Evolutionary conservation across 306 rosid species (phyloP), one percentile per base, ranked within the genome.

Genomic region (Erythrophleum fordii): DNA sequence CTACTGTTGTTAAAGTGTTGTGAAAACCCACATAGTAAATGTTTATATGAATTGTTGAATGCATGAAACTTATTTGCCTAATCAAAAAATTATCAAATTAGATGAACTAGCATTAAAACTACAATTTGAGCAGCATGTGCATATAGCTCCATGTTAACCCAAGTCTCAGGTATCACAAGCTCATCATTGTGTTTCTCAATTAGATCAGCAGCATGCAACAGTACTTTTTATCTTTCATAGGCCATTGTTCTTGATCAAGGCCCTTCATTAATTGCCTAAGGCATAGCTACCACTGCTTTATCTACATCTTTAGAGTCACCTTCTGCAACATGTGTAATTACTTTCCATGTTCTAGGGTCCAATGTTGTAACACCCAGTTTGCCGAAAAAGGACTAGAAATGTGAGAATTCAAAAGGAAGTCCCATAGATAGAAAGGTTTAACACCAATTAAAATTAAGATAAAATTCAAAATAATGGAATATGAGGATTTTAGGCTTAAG

Each of bases 231-330:
- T 76, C 97, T 86, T 82, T 92, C 97, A 88, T 94, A 94, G 46
- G 97, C 97, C 69, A 97, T 55, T 91, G 91, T 83, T 86, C 39
- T 94, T 56, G 97, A 94, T 97, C 98, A 94, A 41, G 98, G 97
- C 17, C 95, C 98, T 60, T 86, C 86, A 79, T 92, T 97, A 37
- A 94, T 92, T 48, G 98, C 98, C 80, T 80, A 89, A 13, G 97
- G 89, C 0, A 97, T 97, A 71, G 93, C 92, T 31, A 85, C 80
- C 82, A 94, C 97, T 25, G 98, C 98, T 51, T 92, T 80, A 83
- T 94, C 86, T 55, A 92, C 37, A 83, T 94, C 98, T 85, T 85
- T 93, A 46, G 87, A 79, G 35, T 91, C 89, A 51, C 92, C 98
- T 85, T 92, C 98, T 72, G 98, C 88, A 70, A 92, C 89, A 75